Evolutionary conservation across 129 eudicot species (phyloP), one percentile per base, ranked within the genome.

Genomic region (Centaurea solstitialis): DNA sequence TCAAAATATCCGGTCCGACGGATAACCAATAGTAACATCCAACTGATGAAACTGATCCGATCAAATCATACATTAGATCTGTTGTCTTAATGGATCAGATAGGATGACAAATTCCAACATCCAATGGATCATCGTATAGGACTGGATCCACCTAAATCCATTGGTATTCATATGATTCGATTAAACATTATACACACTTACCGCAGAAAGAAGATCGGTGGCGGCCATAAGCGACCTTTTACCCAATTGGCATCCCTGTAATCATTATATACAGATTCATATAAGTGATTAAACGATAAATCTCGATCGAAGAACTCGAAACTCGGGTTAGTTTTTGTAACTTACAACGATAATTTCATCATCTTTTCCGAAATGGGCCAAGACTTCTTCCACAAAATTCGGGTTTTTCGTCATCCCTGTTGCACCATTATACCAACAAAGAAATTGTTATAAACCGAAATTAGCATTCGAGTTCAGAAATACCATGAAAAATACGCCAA

Each of bases 211-310:
- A 81, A 93, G 98, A 43, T 91, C 97, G 8, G 87, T 77, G 5
- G 90, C 94, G 80, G 97, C 98, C 94, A 91, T 91, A 17, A 93
- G 85, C 28, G 98, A 93, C 78, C 98, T 88, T 76, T 91, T 91
- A 26, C 98, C 97, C 72, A 80, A 50, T 84, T 93, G 97, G 79
- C 98, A 93, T 15, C 98, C 98, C 98, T 93, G 87, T 73, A n/a
- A n/a, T 70, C 40, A 77, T 28, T 61, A 74, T 68, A 30, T 37
- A 33, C 11, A 18, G 13, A 37, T 7, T 82, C 71, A 57, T 10
- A 41, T 78, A 40, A 76, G 76, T 64, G 1, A 69, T 15, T 4
- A 2, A 68, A 57, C 59, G 43, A 59, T 64, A 7, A 2, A 6
- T 68, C n/a, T 22, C 40, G 50, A 70, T n/a, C 30, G 7, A 66